phyloP scores from a whole-genome alignment of 805 yeast genomes.

The Crinitomyces ghanaensis region DNA sequence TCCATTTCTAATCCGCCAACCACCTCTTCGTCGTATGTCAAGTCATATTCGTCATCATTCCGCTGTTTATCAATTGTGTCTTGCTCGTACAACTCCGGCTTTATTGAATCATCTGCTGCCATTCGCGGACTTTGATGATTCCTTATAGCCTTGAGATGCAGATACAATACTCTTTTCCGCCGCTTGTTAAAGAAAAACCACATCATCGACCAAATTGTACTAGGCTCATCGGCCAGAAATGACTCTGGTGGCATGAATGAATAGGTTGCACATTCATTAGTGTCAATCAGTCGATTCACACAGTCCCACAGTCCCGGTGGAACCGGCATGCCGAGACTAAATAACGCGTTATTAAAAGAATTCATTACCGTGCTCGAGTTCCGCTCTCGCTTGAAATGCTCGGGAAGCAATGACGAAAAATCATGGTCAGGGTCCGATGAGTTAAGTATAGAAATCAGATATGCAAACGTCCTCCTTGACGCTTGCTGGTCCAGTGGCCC shows the following conservation, averaged over 20 bases:
- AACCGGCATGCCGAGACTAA: constrained; percentile 37
- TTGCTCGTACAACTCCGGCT: constrained; percentile 26
- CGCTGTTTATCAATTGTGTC: constrained; percentile 16
- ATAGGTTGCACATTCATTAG: constrained; percentile 39
- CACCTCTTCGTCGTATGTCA: constrained; percentile 29
- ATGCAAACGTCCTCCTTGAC: constrained; percentile 81
- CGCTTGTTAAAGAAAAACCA: constrained; percentile 90
- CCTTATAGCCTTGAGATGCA: constrained; percentile 53
- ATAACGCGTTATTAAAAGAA: constrained; percentile 66
- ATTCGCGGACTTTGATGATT: constrained; percentile 31
- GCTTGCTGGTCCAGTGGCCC: constrained; percentile 85
- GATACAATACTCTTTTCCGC: constrained; percentile 80
- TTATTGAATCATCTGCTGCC: constrained; percentile 5
- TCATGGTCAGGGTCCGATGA: constrained; percentile 95
- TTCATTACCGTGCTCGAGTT: constrained; percentile 34
- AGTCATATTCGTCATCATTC: constrained; percentile 40
- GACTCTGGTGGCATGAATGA: constrained; percentile 37
- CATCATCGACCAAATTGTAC: constrained; percentile 62
- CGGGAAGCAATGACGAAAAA: constrained; percentile 76
- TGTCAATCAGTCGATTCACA: constrained; percentile 70
- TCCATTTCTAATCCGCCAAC: constrained; percentile 34
- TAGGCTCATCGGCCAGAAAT: constrained; percentile 54
- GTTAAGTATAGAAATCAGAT: constrained; percentile 79
- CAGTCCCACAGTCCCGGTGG: constrained; percentile 81
- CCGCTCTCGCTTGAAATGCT: constrained; percentile 46